phyloP scores from a whole-genome alignment of 495 filamentous ascomycete genomes.

The Penicillium lagena region DNA sequence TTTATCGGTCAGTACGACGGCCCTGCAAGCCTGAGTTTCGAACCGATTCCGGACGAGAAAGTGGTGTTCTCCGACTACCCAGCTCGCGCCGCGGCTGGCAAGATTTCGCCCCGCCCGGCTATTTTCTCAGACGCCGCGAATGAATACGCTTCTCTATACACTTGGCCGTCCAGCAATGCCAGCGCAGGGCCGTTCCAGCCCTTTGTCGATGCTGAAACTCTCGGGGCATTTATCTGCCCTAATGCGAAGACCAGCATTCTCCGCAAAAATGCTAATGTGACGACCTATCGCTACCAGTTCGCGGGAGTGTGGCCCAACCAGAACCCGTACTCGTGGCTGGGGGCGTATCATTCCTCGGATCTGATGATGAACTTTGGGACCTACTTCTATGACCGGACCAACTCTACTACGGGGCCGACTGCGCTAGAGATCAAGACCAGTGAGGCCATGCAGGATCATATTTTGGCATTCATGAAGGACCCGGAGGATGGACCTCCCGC shows the following conservation, averaged over 20 bases:
- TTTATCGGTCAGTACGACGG: slow-evolving; percentile 21
- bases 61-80: slow-evolving; percentile 35
- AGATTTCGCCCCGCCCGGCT: slow-evolving; percentile 20
- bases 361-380: slow-evolving; percentile 40
- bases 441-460: slow-evolving; percentile 34
- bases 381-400: slow-evolving; percentile 9
- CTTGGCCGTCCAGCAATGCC: slow-evolving; percentile 4
- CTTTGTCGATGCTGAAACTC: too few species aligned
- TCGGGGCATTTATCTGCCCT: too few species aligned
- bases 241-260: neutral
- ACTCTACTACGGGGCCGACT: slow-evolving; percentile 16
- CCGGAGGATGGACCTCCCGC: slow-evolving; percentile 1
- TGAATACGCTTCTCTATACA: slow-evolving; percentile 25
- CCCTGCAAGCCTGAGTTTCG: slow-evolving; percentile 3
- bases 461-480: slow-evolving; percentile 15
- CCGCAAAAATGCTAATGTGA: slow-evolving; percentile 20
- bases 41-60: slow-evolving; percentile 14
- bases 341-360: slow-evolving; percentile 41
- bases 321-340: slow-evolving; percentile 32
- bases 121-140: slow-evolving; percentile 37
- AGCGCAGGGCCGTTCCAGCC: slow-evolving; percentile 20
- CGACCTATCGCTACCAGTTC: slow-evolving; percentile 29
- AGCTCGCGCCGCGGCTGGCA: slow-evolving; percentile 7
- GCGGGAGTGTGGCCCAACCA: slow-evolving; percentile 31
- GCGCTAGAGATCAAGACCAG: slow-evolving; percentile 28